These are phyloP conservation scores for Erodium maritimum DNA, from an alignment of 345 rosid genomes.

Conservation along the genomic window DNA sequence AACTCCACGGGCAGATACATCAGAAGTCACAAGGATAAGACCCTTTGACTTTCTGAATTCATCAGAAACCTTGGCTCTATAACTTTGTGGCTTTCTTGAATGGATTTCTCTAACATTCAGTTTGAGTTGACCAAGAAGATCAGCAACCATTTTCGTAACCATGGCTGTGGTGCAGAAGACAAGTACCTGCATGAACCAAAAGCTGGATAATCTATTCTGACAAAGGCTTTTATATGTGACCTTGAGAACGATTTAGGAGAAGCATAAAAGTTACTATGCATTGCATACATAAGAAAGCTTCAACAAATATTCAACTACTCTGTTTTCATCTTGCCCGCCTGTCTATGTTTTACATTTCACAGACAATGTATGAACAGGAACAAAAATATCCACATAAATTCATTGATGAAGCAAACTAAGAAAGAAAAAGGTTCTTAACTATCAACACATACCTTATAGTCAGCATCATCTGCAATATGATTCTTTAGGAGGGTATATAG, in stretches of 20 bases:
- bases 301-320: not conserved
- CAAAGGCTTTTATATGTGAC: too few species aligned
- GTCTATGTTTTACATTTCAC: not conserved
- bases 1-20: constrained; percentile 98
- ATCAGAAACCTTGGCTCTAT: constrained; percentile 86
- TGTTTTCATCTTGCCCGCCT: not conserved
- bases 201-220: not conserved
- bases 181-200: constrained; percentile 41
- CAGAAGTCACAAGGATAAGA: constrained; percentile 87
- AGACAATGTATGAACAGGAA: not conserved
- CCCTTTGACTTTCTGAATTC: constrained; percentile 89
- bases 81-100: constrained; percentile 87
- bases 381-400: not conserved
- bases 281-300: not conserved
- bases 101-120: constrained; percentile 92
- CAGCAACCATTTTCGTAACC: constrained; percentile 76
- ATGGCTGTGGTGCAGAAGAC: constrained; percentile 96
- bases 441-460: constrained; percentile 54
- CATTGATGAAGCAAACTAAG: not conserved
- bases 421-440: not conserved
- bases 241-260: not conserved
- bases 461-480: constrained; percentile 58
- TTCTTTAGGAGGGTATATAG: constrained; percentile 60
- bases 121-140: constrained; percentile 53
- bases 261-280: not conserved